A percentile compares a stretch with the other conserved stretches of the same genome.
Conservation (phyloP, 495 filamentous ascomycete genomes). For the Hypomontagnella monticulosa region DNA sequence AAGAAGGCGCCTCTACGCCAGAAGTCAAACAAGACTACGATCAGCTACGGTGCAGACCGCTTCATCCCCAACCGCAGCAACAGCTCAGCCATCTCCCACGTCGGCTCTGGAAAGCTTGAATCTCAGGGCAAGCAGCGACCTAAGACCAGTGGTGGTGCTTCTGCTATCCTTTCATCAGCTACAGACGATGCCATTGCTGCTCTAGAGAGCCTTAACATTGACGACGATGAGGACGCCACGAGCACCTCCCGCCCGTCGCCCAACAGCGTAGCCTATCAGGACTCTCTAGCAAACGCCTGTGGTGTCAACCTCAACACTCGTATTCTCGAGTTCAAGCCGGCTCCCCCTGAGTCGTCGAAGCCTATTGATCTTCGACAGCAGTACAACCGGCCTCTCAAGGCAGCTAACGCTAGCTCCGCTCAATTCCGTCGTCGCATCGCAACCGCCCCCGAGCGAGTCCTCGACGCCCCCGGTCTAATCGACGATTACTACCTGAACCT, state of each 20-base stretch:
- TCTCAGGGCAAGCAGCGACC: constrained; percentile 70
- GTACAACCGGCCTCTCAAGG: constrained; percentile 95
- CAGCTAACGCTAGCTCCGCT: constrained; percentile 73
- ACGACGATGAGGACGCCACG: constrained; percentile 57
- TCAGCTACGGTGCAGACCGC: constrained; percentile 87
- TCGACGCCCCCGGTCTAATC: constrained; percentile 95
- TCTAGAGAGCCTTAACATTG: constrained; percentile 78
- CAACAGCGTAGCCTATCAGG: constrained; percentile 89
- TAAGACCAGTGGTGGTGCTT: constrained; percentile 70
- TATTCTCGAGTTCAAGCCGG: constrained; percentile 98
- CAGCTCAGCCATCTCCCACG: constrained; percentile 85
- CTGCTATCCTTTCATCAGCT: constrained; percentile 73
- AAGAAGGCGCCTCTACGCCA: constrained; percentile 70
- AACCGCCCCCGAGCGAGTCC: constrained; percentile 93
- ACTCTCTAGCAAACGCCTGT: constrained; percentile 89
- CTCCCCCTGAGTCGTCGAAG: constrained; percentile 94
- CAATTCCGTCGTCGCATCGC: constrained; percentile 91
- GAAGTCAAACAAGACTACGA: constrained; percentile 79
- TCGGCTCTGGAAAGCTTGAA: constrained; percentile 81
- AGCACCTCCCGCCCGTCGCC: constrained; percentile 82
- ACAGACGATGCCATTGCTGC: constrained; percentile 82
- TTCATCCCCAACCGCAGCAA: constrained; percentile 95
- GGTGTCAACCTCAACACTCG: constrained; percentile 92
- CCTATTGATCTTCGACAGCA: constrained; percentile 96
- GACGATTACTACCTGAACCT: constrained; percentile 99